Evolutionary conservation across 2,329 filamentous ascomycete genomes (phyloP).

Genomic region (Aureobasidium melanogenum): DNA sequence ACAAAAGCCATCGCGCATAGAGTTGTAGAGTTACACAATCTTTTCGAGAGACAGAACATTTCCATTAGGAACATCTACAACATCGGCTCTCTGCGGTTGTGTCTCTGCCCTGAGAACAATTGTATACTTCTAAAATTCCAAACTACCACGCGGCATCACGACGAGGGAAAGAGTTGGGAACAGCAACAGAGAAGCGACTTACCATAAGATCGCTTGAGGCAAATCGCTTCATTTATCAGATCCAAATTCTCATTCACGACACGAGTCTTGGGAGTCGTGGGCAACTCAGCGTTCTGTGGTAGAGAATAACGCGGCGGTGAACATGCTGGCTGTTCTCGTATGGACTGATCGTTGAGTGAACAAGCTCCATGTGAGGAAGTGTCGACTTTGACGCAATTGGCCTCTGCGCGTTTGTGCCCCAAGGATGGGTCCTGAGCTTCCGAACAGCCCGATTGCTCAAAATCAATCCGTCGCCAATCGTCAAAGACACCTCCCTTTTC

Average conservation of each 20-base stretch:
- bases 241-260: neutral
- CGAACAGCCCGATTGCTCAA: neutral
- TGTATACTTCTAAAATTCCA: neutral
- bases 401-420: neutral
- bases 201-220: neutral
- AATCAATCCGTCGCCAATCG: neutral
- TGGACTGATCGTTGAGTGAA: neutral
- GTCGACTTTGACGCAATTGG: neutral
- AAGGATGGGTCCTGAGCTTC: neutral
- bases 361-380: neutral
- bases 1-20: neutral
- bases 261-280: neutral
- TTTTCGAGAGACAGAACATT: neutral
- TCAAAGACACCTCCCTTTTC: neutral
- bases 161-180: neutral
- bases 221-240: neutral
- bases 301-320: neutral
- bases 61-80: neutral
- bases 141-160: neutral
- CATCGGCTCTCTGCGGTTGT: neutral
- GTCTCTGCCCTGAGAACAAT: neutral
- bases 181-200: neutral
- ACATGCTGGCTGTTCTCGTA: neutral
- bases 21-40: neutral
- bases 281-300: neutral